phyloP scores from a whole-genome alignment of 2,329 filamentous ascomycete genomes.

The Beauveria sp. region DNA sequence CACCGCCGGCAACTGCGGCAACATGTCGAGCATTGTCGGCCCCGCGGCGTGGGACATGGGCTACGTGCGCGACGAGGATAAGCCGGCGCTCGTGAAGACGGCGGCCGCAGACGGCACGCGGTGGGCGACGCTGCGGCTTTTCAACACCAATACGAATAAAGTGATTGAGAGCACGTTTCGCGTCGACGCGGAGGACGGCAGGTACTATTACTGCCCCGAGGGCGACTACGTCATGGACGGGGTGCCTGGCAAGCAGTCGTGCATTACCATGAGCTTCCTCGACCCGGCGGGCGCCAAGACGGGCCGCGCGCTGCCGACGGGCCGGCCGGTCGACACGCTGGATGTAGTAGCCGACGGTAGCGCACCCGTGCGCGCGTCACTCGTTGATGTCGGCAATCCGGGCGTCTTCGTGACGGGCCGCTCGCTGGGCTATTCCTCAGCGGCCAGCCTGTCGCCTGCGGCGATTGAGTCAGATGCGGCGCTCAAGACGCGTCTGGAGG shows the following conservation, averaged over 20 bases:
- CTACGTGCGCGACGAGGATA: conserved; percentile 16
- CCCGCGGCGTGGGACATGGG: conserved; percentile 35
- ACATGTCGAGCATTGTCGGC: conserved; percentile 61
- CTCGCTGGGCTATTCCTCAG: conserved; percentile 29
- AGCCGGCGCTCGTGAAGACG: conserved; percentile 10
- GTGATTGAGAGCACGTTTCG: conserved; percentile 51
- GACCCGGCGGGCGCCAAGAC: conserved; percentile 58
- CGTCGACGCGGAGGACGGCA: conserved; percentile 30
- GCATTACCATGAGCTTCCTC: conserved; percentile 53
- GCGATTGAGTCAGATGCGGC: conserved; percentile 38
- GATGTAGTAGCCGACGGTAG: conserved; percentile 18
- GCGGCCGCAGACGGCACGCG: conserved; percentile 19
- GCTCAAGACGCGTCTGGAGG: conserved; percentile 41
- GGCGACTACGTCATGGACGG: conserved; percentile 58
- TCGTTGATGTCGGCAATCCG: conserved; percentile 58
- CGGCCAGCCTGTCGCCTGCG: conserved; percentile 44
- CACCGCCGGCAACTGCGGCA: conserved; percentile 66
- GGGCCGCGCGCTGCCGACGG: conserved; percentile 43
- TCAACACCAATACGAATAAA: conserved; percentile 66
- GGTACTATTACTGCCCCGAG: conserved; percentile 17
- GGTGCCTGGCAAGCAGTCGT: conserved; percentile 49
- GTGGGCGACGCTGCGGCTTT: conserved; percentile 46
- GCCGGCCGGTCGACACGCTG: conserved; percentile 43
- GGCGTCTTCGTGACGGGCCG: conserved; percentile 46
- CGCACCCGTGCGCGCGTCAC: conserved; percentile 37